Percentiles rank a stretch among this genome's conserved stretches.
Evolutionary conservation across 495 filamentous ascomycete species (phyloP).

Genomic region (Saxophila tyrrhenica): DNA sequence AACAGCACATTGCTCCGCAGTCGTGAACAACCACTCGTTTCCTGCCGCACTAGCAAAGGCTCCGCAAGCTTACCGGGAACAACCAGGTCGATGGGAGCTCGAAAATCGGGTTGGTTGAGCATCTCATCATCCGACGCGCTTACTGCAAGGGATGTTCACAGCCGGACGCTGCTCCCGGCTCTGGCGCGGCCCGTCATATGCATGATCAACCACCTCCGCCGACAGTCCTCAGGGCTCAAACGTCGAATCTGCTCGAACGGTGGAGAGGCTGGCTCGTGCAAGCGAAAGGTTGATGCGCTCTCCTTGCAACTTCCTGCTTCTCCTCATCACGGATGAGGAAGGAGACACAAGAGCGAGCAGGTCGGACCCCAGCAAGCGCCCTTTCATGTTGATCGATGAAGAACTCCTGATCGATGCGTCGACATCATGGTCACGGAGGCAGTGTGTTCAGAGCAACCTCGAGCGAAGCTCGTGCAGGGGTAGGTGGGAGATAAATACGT

Average conservation of each 20-base stretch:
- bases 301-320: background rate
- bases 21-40: too few relatives aligned
- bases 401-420: background rate
- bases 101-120: background rate
- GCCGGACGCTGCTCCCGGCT: background rate
- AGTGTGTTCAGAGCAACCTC: background rate
- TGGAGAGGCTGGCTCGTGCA: background rate
- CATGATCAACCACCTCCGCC: too few relatives aligned
- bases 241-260: background rate
- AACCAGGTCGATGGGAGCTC: background rate
- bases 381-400: background rate
- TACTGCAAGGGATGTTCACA: background rate
- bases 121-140: background rate
- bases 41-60: background rate
- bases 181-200: too few relatives aligned
- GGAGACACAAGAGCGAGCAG: background rate
- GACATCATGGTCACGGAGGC: background rate
- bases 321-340: background rate
- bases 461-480: background rate
- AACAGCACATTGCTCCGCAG: background rate
- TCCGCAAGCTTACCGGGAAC: background rate
- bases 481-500: background rate
- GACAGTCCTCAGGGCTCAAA: too few relatives aligned
- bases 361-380: background rate
- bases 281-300: background rate